Conservation (phyloP, 805 yeast genomes). For the Candida broadrunensis region DNA sequence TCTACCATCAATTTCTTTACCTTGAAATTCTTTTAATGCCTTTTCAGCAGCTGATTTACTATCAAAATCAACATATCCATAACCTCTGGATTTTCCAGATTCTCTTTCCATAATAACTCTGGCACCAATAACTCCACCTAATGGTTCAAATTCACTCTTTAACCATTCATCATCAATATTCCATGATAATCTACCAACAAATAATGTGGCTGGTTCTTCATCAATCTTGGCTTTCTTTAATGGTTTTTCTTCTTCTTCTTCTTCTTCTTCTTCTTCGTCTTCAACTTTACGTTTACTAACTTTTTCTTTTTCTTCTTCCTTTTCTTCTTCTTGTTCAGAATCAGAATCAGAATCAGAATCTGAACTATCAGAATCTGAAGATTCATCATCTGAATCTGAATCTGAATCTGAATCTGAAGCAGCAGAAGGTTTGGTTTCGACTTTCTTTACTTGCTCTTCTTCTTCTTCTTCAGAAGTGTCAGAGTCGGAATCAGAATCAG, state of each 20-base stretch:
- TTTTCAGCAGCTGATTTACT: constrained; percentile 74
- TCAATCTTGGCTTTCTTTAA: constrained; percentile 54
- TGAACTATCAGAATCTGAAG: constrained; percentile 29
- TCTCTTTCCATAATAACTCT: constrained; percentile 93
- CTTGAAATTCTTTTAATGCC: constrained; percentile 83
- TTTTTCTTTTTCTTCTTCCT: constrained; percentile 22
- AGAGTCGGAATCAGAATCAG: constrained; percentile 29
- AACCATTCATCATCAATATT: constrained; percentile 95
- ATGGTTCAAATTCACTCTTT: constrained; percentile 74
- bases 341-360: constrained; percentile 22
- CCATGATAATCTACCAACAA: constrained; percentile 98
- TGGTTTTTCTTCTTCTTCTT: constrained; percentile 27
- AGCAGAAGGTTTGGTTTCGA: constrained; percentile 14
- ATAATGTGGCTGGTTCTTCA: constrained; percentile 80
- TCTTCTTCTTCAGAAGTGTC: constrained; percentile 15
- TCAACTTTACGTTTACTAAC: constrained; percentile 35
- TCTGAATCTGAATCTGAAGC: too few relatives aligned
- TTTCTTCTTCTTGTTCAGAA: constrained; percentile 26
- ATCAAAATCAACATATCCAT: constrained; percentile 95
- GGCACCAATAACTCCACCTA: constrained; percentile 81
- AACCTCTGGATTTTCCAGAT: constrained; percentile 92
- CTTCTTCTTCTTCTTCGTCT: constrained; percentile 36
- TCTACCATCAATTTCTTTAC: constrained; percentile 95
- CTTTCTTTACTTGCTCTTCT: constrained; percentile 20
- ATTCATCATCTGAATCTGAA: constrained; percentile 16